Evolutionary conservation across 768 basidiomycete species (phyloP).

Genomic region (Lyophyllum shimeji): DNA sequence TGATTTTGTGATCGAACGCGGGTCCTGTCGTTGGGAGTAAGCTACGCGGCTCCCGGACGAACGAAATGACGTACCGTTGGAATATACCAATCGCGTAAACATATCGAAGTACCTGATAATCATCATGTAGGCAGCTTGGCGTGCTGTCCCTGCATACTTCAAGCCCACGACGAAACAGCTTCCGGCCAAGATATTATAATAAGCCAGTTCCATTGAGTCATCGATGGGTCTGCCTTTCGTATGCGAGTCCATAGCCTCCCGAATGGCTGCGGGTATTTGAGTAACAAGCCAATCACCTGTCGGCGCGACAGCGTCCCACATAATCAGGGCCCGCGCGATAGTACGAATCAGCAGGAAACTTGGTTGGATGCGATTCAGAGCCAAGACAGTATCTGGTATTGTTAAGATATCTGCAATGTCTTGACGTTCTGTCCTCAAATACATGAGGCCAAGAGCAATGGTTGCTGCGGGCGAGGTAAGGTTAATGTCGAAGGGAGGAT

Average conservation of each 20-base stretch:
- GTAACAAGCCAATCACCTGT: conserved; percentile 69
- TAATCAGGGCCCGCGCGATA: conserved; percentile 73
- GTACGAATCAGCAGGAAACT: conserved; percentile 84
- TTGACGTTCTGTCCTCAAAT: conserved; percentile 76
- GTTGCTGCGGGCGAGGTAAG: conserved; percentile 92
- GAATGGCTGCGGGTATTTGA: conserved; percentile 72
- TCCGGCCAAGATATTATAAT: conserved; percentile 89
- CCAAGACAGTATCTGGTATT: conserved; percentile 78
- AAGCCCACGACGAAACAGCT: conserved; percentile 90
- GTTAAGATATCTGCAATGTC: conserved; percentile 87
- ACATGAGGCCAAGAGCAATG: conserved; percentile 91
- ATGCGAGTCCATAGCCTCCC: conserved; percentile 55
- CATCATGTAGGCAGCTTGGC: conserved; percentile 83
- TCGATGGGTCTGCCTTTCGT: conserved; percentile 52
- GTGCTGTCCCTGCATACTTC: conserved; percentile 92
- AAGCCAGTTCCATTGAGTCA: conserved; percentile 82
- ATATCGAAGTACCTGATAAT: conserved; percentile 81
- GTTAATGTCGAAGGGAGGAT: conserved; percentile 74
- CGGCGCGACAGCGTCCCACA: conserved; percentile 81
- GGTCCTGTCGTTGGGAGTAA: conserved; percentile 47
- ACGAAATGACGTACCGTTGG: conserved; percentile 52
- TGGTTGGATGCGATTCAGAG: conserved; percentile 84
- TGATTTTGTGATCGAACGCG: conserved; percentile 86
- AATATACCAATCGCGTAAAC: conserved; percentile 69
- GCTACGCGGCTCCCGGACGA: neutral